Conservation (phyloP, 192 early-diverging fungal species). For the Spizellomyces punctatus region DNA sequence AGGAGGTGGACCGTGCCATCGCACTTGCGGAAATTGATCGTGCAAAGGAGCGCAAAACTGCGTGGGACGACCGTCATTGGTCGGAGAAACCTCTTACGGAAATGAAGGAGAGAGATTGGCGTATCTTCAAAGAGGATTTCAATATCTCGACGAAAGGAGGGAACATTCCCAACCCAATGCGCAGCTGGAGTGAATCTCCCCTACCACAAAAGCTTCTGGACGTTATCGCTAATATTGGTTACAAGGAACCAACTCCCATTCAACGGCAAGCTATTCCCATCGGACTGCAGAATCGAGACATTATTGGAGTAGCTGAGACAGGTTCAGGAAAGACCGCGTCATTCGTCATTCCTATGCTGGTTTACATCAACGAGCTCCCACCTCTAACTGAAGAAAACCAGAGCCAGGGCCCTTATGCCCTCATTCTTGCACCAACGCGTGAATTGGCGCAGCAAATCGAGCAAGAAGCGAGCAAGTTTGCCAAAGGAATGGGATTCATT, state of each 20-base stretch:
- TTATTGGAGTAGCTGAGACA: constrained; percentile 65
- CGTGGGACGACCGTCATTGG: constrained; percentile 95
- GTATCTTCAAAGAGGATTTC: constrained; percentile 99
- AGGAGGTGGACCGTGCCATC: constrained; percentile 54
- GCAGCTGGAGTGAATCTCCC: constrained; percentile 84
- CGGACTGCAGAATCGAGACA: constrained; percentile 79
- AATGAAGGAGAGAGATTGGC: constrained; percentile 98
- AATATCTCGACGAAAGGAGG: constrained; percentile 93
- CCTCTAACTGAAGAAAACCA: constrained; percentile 76
- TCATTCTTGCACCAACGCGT: constrained; percentile 96
- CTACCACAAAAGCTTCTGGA: constrained; percentile 71
- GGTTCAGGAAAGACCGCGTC: constrained; percentile 96
- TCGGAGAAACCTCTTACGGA: constrained; percentile 83
- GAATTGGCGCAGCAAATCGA: constrained; percentile 98
- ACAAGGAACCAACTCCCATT: constrained; percentile 94
- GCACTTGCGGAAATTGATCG: constrained; percentile 65
- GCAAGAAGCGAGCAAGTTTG: constrained; percentile 89
- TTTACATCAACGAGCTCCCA: constrained; percentile 82
- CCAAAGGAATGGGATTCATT: constrained; percentile 79
- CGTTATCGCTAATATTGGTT: constrained; percentile 83
- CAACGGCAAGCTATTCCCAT: constrained; percentile 97
- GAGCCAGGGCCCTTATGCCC: constrained; percentile 85
- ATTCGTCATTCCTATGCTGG: constrained; percentile 95
- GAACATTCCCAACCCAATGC: constrained; percentile 87
- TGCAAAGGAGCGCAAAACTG: constrained; percentile 66